These are phyloP conservation scores for Xylaria curta DNA, from an alignment of 495 filamentous ascomycete species.

Conservation along the genomic window DNA sequence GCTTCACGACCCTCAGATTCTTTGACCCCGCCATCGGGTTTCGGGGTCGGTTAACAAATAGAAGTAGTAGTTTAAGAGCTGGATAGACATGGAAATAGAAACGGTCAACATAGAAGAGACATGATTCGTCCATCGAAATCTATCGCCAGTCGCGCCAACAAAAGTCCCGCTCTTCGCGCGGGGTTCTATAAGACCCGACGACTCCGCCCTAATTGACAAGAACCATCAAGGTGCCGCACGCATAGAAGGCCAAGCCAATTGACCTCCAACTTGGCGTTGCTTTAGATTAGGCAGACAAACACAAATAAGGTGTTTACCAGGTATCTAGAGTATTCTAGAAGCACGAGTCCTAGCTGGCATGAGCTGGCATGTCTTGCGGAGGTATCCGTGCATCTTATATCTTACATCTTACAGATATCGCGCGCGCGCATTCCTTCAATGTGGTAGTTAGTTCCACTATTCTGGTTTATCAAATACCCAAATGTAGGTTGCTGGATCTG, in stretches of 20 bases:
- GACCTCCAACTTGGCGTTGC: background rate
- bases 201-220: background rate
- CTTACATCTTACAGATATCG: background rate
- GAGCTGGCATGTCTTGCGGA: background rate
- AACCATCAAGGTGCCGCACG: background rate
- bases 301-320: background rate
- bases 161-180: constrained; percentile 7
- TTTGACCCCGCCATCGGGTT: constrained; percentile 2
- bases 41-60: background rate
- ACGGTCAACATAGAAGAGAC: background rate
- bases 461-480: background rate
- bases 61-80: background rate
- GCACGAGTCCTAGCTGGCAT: background rate
- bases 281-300: background rate
- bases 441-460: background rate
- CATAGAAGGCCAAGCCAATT: background rate
- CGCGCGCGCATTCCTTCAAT: background rate
- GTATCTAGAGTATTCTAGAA: background rate
- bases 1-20: background rate
- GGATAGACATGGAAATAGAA: background rate
- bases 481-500: background rate
- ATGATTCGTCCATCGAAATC: background rate
- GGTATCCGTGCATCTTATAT: background rate
- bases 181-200: constrained; percentile 1
- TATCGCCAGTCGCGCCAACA: background rate